Evolutionary conservation across 257 asterid species (phyloP), one percentile per base, ranked within the genome.

Genomic region (Euphrasia confusa): DNA sequence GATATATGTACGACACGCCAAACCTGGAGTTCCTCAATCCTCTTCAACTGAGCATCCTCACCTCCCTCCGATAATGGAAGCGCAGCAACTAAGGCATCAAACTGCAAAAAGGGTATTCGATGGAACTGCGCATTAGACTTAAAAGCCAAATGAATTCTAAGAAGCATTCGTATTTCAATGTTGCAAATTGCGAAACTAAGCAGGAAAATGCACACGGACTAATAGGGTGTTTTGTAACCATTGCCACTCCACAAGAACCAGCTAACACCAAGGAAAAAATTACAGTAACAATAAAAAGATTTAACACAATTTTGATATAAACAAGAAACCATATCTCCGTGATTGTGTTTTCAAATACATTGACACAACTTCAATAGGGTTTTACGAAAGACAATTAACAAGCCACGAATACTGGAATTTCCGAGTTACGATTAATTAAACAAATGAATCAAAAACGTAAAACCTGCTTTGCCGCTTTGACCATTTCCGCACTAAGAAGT

Each of bases 391-490:
- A 44, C 48, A 3, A 42, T 7, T 42, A n/a, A 42, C 14, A 42
- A 42, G 48, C 14, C 5, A 13, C 15, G 50, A 0, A 0, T 2
- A 44, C 10, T 44, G 50, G 1, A 44, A 44, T 12, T 44, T 44
- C 15, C 15, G 15, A 44, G 11, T 11, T 44, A 1, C 15, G 3
- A 11, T 7, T 52, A 11, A 11, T 7, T 52, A 17, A 13, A 47
- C 4, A 47, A 47, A 5, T 47, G 14, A 47, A 47, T 47, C 54
- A 5, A 4, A 2, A 13, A 48, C 3, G 14, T 13, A 44, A 44
- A 40, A 86, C 95, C 94, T 84, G 95, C 71, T 92, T 89, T 54
- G 97, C 97, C 55, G 97, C 96, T 73, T 86, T 92, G 67, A 89
- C 91, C 63, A 92, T 80, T 42, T 81, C 97, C 14, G 96, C 78